Base-by-base conservation (phyloP, 192 early-diverging fungal genomes). In the Mortierella hygrophila region DNA sequence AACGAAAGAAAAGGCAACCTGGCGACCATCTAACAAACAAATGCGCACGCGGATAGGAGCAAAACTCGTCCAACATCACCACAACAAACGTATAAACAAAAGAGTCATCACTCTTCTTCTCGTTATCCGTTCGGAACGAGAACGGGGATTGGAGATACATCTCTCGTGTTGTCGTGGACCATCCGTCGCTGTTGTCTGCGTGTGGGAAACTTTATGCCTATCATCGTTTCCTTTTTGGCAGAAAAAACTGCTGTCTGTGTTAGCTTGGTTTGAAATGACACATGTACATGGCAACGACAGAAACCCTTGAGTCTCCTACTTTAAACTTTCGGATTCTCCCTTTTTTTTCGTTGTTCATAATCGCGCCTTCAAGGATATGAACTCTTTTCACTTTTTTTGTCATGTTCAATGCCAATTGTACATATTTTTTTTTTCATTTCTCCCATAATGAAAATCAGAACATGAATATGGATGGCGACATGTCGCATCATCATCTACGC, bases 401-500 rank as follows among this genome's bases (percentile, higher is more conserved):
- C 6, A 26, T 60, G 49, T 52, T 52, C 16, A 52, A 52, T 3
- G 2, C 15, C 18, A 2, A 2, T 21, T 21, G 49, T 52, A 52
- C 13, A 0, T 42, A 42, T 52, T 55, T 60, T 63, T 63, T 65
- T 35, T 65, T 65, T 7, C 6, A 18, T 70, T 42, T 38, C 69
- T 41, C 18, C 8, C 21, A 13, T 9, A 15, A 44, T 18, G 37
- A 41, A 15, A 26, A 38, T 1, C 15, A 41, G 6, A 6, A 42
- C 42, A 6, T 29, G 18, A 16, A 40, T 20, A 52, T 74, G 4
- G 74, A 75, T 75, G 74, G 74, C 74, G 74, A 37, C 74, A 75
- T 75, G 74, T 75, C 26, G 52, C 74, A 52, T 75, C 74, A 75
- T 75, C 26, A 37, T 75, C 29, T 54, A 35, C 69, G 13, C 40